These are phyloP conservation scores for Elaeis guineensis DNA, from an alignment of 176 grass and related monocot species.

Conservation along the genomic window DNA sequence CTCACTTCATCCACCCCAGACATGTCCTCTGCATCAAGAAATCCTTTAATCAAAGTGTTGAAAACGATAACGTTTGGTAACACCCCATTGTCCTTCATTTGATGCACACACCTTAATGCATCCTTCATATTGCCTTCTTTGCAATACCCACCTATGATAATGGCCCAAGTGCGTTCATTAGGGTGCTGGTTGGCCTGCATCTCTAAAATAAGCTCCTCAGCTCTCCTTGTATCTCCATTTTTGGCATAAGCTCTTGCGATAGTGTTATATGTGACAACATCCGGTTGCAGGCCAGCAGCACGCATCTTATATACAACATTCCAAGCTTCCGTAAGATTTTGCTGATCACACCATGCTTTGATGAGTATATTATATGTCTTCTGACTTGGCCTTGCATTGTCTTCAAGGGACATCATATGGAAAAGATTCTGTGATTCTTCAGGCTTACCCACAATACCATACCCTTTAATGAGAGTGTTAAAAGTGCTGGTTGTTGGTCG, in stretches of 20 bases:
- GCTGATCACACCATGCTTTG: conserved; percentile 79
- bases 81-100: conserved; percentile 61
- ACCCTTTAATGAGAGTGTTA: conserved; percentile 95
- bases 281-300: conserved; percentile 40
- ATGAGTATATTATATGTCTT: conserved; percentile 90
- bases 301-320: conserved; percentile 46
- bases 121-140: conserved; percentile 72
- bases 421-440: conserved; percentile 64
- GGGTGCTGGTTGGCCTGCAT: conserved; percentile 59
- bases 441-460: conserved; percentile 59
- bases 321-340: conserved; percentile 69
- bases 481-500: conserved; percentile 67
- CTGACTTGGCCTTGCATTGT: conserved; percentile 34
- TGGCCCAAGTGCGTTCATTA: conserved; percentile 81
- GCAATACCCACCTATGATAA: conserved; percentile 83
- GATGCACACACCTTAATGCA: conserved; percentile 66
- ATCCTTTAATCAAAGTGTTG: conserved; percentile 88
- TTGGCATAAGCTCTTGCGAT: conserved; percentile 73
- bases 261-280: conserved; percentile 90
- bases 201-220: conserved; percentile 62
- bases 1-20: conserved; percentile 60
- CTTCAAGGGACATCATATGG: conserved; percentile 52
- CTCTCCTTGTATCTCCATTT: conserved; percentile 64
- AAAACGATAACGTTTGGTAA: conserved; percentile 69
- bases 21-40: conserved; percentile 62